Evolutionary conservation across 106 monocot species (phyloP), one percentile per base, ranked within the genome.

Genomic region (Apostasia ramifera): DNA sequence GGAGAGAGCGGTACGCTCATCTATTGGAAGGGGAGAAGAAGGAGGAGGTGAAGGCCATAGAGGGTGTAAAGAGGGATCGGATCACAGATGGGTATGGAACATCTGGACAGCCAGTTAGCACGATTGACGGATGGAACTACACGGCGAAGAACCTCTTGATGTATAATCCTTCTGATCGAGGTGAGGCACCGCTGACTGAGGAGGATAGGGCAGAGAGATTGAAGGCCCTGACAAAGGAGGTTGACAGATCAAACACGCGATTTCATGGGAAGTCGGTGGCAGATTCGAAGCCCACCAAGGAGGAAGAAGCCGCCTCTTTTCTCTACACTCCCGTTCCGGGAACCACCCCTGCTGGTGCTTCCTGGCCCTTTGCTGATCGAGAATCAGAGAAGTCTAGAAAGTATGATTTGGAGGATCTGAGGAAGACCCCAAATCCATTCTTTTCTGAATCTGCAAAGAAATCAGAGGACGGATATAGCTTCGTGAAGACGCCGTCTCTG

Each of bases 391-490:
- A 58, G 63, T 49, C 49, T 0, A 87, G 63, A 67, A 87, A 81
- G 67, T 98, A 98, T 71, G 97, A 98, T 69, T 78, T 98, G 68
- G 97, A 98, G 14, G 97, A 98, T 57, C 57, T 98, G 74, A 92
- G 79, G 75, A 92, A 83, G 72, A 90, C 97, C 0, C 97, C 97
- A 0, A 85, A 89, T 62, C 83, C 73, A 3, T 98, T 86, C 71
- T 98, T 81, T 53, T 70, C 66, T 2, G 97, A 98, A 72, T 92
- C 92, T 0, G 58, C 9, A 14, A 90, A 92, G 81, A 85, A 87
- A 54, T 55, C 83, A 1, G 89, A 85, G 43, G 87, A 98, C 44
- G 97, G 90, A 1, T 98, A 92, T 79, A 98, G 83, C 61, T 98
- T 90, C 72, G 83, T 98, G 53, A 82, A 65, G 73, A 98, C 97